These are phyloP conservation scores for Scheffersomyces stipitis DNA, from an alignment of 805 yeast genomes.

Conservation along the genomic window DNA sequence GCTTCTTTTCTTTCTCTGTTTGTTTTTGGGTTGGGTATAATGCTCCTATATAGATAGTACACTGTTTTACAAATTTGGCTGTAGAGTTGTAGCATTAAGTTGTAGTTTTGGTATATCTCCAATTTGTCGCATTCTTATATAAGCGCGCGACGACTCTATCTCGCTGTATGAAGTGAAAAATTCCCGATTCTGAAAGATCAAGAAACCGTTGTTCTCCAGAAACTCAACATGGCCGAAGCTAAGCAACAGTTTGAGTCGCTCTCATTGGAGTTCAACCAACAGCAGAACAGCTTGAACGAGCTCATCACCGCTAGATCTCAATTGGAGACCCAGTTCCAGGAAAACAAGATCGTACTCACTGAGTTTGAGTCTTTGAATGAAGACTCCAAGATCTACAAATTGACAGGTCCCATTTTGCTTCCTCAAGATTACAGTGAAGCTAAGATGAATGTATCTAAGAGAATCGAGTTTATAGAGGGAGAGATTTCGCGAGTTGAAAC, in stretches of 20 bases:
- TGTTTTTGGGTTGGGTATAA: no score
- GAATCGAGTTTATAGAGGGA: slow-evolving; percentile 80
- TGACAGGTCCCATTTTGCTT: slow-evolving; percentile 87
- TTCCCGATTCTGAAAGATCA: no score
- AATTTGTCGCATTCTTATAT: no score
- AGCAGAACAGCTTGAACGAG: slow-evolving; percentile 50
- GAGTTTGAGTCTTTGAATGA: slow-evolving; percentile 70
- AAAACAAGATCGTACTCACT: slow-evolving; percentile 81
- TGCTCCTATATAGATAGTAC: no score
- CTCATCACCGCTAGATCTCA: slow-evolving; percentile 74
- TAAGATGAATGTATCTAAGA: slow-evolving; percentile 75
- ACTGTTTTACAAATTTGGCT: no score
- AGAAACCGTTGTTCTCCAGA: no score
- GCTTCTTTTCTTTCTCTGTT: no score
- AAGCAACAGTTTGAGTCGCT: slow-evolving; percentile 41
- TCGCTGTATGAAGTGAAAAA: background rate
- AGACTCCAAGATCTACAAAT: slow-evolving; percentile 77
- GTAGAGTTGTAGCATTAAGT: no score
- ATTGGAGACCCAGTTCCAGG: slow-evolving; percentile 92
- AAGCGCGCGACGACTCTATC: no score
- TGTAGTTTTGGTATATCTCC: no score
- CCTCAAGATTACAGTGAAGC: slow-evolving; percentile 90
- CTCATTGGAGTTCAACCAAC: slow-evolving; percentile 44
- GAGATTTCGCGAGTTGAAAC: slow-evolving; percentile 78
- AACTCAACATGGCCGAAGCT: slow-evolving; percentile 1